Conservation (phyloP, 805 yeast species). For the Starmera quercuum region DNA sequence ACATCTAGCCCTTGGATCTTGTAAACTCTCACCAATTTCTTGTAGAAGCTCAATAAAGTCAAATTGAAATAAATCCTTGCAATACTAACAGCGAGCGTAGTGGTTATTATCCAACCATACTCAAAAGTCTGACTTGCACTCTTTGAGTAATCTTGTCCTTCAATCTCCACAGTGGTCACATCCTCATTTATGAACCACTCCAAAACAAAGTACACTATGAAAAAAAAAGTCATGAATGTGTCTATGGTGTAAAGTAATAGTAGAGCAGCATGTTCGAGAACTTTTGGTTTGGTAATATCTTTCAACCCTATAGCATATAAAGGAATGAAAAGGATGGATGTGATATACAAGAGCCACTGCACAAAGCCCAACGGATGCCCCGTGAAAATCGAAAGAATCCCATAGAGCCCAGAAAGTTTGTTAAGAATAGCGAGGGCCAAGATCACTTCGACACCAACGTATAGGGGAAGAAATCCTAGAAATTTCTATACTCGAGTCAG, state of each 20-base stretch:
- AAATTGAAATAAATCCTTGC: constrained; percentile 54
- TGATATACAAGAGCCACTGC: constrained; percentile 75
- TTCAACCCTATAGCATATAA: constrained; percentile 54
- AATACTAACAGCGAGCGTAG: constrained; percentile 39
- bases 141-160: constrained; percentile 21
- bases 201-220: constrained; percentile 65
- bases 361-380: constrained; percentile 78
- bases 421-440: constrained; percentile 72
- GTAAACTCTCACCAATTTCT: constrained; percentile 42
- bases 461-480: constrained; percentile 73
- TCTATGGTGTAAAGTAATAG: constrained; percentile 60
- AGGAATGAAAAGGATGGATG: constrained; percentile 56
- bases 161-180: constrained; percentile 13
- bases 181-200: constrained; percentile 64
- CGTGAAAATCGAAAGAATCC: constrained; percentile 76
- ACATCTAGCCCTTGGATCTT: constrained; percentile 29
- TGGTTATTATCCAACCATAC: constrained; percentile 45
- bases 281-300: constrained; percentile 43
- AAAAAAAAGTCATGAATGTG: constrained; percentile 56
- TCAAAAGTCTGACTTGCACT: constrained; percentile 59
- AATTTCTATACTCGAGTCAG: too few species aligned
- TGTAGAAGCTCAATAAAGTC: constrained; percentile 52
- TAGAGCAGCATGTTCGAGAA: constrained; percentile 55
- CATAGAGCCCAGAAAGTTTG: constrained; percentile 85
- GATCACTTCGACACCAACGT: constrained; percentile 79